These are phyloP conservation scores for Xylariaceae sp. DNA, from an alignment of 2,329 filamentous ascomycete species.

Conservation along the genomic window DNA sequence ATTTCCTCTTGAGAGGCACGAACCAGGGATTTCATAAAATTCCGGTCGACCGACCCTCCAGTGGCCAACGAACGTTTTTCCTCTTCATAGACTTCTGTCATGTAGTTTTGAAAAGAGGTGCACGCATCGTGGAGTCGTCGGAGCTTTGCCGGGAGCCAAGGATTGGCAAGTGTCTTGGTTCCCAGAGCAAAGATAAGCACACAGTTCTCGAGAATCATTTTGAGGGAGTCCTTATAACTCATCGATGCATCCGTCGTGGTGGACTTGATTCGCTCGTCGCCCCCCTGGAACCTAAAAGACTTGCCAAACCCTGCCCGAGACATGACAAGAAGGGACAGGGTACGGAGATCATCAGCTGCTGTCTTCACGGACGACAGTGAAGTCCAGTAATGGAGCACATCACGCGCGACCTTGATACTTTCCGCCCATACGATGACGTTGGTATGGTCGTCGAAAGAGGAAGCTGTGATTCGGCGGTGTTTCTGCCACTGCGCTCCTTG, in stretches of 20 bases:
- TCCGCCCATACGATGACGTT: slow-evolving; percentile 20
- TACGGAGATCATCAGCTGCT: slow-evolving; percentile 14
- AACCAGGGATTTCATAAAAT: slow-evolving; percentile 3
- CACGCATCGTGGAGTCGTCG: slow-evolving; percentile 8
- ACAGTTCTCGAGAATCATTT: slow-evolving; percentile 17
- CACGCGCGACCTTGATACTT: slow-evolving; percentile 9
- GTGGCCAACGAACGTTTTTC: slow-evolving; percentile 12
- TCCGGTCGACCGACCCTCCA: background rate
- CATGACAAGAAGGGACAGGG: slow-evolving; percentile 17
- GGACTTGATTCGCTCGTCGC: slow-evolving; percentile 9
- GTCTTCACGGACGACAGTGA: slow-evolving; percentile 9
- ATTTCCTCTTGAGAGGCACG: slow-evolving; percentile 12
- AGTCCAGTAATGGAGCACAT: slow-evolving; percentile 20
- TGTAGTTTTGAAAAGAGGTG: slow-evolving; percentile 12
- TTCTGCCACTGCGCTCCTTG: slow-evolving; percentile 9
- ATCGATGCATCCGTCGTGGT: background rate
- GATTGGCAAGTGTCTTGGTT: slow-evolving; percentile 9
- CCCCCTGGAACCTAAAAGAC: slow-evolving; percentile 15
- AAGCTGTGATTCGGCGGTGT: slow-evolving; percentile 14
- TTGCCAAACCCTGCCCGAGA: slow-evolving; percentile 17
- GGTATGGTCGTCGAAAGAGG: slow-evolving; percentile 19
- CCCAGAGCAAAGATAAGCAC: slow-evolving; percentile 17
- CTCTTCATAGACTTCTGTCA: slow-evolving; percentile 19
- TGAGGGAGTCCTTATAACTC: slow-evolving; percentile 15
- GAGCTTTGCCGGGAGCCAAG: slow-evolving; percentile 6